These are phyloP conservation scores for Colletotrichum theobromicola DNA, from an alignment of 2,329 filamentous ascomycete species.

Conservation along the genomic window DNA sequence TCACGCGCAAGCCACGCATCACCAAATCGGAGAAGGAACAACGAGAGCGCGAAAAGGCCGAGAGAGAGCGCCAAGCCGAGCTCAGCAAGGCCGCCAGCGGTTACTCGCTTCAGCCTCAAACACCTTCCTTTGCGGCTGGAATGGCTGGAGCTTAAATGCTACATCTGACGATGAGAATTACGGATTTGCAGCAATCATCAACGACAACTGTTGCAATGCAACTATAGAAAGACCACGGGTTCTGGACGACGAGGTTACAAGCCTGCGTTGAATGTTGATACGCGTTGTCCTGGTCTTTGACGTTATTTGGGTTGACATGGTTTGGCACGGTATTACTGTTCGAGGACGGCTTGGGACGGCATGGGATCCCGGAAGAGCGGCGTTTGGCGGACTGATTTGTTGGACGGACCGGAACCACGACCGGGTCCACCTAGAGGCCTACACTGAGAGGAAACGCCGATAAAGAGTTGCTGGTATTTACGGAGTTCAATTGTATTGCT, in stretches of 20 bases:
- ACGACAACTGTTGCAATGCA: neutral
- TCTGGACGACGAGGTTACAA: neutral
- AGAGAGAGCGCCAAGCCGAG: slow-evolving; percentile 63
- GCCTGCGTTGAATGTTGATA: slow-evolving; percentile 12
- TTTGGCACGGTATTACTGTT: slow-evolving; percentile 4
- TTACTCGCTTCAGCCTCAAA: slow-evolving; percentile 39
- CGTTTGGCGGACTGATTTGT: slow-evolving; percentile 14
- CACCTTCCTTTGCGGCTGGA: slow-evolving; percentile 22
- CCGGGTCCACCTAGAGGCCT: neutral
- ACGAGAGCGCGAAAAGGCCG: slow-evolving; percentile 81
- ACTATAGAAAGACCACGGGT: neutral
- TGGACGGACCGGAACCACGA: slow-evolving; percentile 9
- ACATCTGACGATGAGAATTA: too few relatives aligned
- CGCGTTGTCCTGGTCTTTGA: slow-evolving; percentile 2
- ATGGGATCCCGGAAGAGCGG: slow-evolving; percentile 10
- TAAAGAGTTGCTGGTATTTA: neutral
- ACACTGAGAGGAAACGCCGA: neutral
- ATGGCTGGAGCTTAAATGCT: slow-evolving; percentile 21
- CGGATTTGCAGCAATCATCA: neutral
- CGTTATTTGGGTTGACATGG: slow-evolving; percentile 10
- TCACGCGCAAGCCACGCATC: slow-evolving; percentile 80
- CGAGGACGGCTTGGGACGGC: slow-evolving; percentile 1
- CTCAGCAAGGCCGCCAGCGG: slow-evolving; percentile 40
- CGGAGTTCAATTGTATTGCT: slow-evolving; percentile 7
- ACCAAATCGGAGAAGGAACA: slow-evolving; percentile 85